These are phyloP conservation scores for Trypanosoma theileri DNA, from an alignment of 208 protist genomes.

Conservation along the genomic window DNA sequence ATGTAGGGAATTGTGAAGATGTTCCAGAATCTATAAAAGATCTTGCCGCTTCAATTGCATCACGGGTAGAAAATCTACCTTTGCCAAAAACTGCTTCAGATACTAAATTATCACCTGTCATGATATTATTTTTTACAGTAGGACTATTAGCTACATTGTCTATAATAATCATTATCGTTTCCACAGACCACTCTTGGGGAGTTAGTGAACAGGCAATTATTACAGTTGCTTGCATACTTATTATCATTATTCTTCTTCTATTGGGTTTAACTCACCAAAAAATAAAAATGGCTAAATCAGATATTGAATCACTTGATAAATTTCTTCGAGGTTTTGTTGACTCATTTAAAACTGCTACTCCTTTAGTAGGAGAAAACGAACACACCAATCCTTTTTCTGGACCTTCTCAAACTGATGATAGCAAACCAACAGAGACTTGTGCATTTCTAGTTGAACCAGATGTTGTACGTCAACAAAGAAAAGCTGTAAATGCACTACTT, in stretches of 20 bases:
- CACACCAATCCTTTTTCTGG: constrained; percentile 1
- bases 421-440: neutral
- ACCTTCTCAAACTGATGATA: neutral
- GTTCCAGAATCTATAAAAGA: constrained; percentile 1
- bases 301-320: constrained; percentile 13
- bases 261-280: constrained; percentile 12
- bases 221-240: neutral
- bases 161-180: constrained; percentile 5
- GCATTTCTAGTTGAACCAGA: constrained; percentile 13
- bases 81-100: neutral
- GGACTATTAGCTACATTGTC: neutral
- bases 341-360: neutral
- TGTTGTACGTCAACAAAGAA: constrained; percentile 17
- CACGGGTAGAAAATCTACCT: neutral
- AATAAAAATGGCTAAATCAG: constrained; percentile 12
- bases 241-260: constrained; percentile 4
- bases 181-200: neutral
- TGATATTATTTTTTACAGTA: constrained; percentile 13
- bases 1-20: neutral
- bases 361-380: neutral
- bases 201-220: constrained; percentile 5
- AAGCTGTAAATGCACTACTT: constrained; percentile 36
- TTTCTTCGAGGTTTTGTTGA: constrained; percentile 4
- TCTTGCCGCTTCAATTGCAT: constrained; percentile 1
- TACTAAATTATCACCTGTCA: constrained; percentile 6